Base-by-base conservation (phyloP, 2,329 filamentous ascomycete species). In the Basipetospora chlamydospora region DNA sequence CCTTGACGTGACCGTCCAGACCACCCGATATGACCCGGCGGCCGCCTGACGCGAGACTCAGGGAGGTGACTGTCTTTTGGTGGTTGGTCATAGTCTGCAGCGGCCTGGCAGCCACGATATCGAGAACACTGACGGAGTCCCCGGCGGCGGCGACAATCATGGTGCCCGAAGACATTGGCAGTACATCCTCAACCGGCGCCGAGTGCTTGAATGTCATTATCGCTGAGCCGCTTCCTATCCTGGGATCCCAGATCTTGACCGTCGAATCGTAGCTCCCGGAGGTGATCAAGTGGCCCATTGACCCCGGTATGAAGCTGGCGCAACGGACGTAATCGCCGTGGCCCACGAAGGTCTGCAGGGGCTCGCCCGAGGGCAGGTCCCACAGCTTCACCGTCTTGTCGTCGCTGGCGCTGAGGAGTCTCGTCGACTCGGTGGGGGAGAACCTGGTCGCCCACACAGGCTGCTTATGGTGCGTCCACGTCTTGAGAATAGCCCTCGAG, bases 201-300 rank as follows among this genome's bases (percentile, higher is more conserved):
- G 77, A 72, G 61, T 95, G 87, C 64, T 92, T 90, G 64, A 98
- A 96, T 0, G 81, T 84, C 79, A 98, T 90, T 44, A 86, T 85
- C 6, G 77, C 65, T 21, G 57, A 66, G 49, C 59, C 67, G 50
- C 56, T 73, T 45, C 77, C 74, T 25, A 77, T 74, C 46, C 90
- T 71, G 1, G 87, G 79, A 60, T 98, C 90, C 90, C 90, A 98
- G 16, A 98, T 61, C 44, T 82, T 77, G 35, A 96, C 88, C 1
- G 87, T 95, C 43, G 84, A 76, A 58, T 98, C 90, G 61, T 98
- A 98, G 58, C 83, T 87, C 33, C 92, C 90, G 8, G 85, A 92
- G 1, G 92, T 76, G 12, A 96, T 55, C 55, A 94, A 70, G 49
- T 80, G 79, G 63, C 79, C 76, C 57, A 67, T 70, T 11, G 64